A percentile compares a stretch with the other conserved stretches of the same genome.
Conservation (phyloP, 495 filamentous ascomycete species). For the Clohesyomyces aquaticus region DNA sequence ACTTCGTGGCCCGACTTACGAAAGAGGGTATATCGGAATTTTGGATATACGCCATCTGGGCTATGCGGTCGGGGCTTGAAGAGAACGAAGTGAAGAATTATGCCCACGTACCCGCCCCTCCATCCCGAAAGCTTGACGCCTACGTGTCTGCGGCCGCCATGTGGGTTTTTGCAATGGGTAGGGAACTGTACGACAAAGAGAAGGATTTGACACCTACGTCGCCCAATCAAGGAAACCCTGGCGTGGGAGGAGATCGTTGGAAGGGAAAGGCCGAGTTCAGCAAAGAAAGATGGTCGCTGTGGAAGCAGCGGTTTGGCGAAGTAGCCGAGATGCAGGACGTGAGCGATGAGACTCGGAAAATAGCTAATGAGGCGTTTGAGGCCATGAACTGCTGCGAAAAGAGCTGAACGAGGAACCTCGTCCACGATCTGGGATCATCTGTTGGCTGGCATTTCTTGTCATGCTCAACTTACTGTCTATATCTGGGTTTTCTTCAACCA, state of each 20-base stretch:
- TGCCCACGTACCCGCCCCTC: constrained; percentile 8
- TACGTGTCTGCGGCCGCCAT: constrained; percentile 24
- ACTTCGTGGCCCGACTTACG: constrained; percentile 28
- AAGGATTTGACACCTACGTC: constrained; percentile 27
- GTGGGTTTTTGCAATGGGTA: constrained; percentile 31
- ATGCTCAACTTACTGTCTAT: too few relatives aligned
- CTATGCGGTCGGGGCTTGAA: constrained; percentile 25
- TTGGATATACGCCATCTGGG: constrained; percentile 25
- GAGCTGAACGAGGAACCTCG: background rate
- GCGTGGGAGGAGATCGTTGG: constrained; percentile 11
- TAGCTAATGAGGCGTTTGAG: constrained; percentile 18
- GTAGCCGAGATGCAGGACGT: constrained; percentile 10
- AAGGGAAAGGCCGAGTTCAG: constrained; percentile 27
- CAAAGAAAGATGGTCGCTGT: constrained; percentile 31
- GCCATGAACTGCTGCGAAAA: constrained; percentile 24
- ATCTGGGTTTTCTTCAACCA: too few relatives aligned
- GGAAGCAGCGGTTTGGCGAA: constrained; percentile 34
- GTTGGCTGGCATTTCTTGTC: background rate
- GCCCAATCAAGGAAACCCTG: constrained; percentile 22
- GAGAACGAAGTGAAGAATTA: constrained; percentile 7
- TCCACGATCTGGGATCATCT: too few relatives aligned
- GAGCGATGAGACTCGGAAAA: constrained; percentile 24
- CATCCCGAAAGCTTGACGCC: constrained; percentile 19
- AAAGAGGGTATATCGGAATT: constrained; percentile 8
- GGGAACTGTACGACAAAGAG: constrained; percentile 23